Evolutionary conservation across 768 basidiomycete species (phyloP), one percentile per base, ranked within the genome.

Genomic region (Suillus subalutaceus): DNA sequence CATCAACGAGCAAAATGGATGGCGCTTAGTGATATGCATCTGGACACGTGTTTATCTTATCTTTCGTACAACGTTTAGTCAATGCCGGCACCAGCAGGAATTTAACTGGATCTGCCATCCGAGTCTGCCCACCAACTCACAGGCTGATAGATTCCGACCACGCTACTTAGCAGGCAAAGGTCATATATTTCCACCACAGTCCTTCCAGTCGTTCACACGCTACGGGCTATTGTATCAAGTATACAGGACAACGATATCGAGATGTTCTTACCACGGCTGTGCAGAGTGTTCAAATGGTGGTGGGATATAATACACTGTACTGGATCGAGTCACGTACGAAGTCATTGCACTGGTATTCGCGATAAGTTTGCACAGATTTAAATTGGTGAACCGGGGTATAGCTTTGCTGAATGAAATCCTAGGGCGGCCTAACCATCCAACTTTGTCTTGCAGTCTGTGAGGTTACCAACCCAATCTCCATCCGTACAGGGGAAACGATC

Each of bases 21-120:
- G 10, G 53, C 30, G 53, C 32, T 55, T 55, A 18, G 16, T 35
- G 18, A 53, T n/a, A 35, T 30, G 26, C 5, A 10, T 20, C 20
- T 37, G 37, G 20, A 13, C 55, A 56, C 55, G 55, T 37, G 55
- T 13, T 56, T 35, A 35, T 37, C 55, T 56, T 56, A 56, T 56
- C 55, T 56, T 35, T 56, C 52, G 32, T 55, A 4, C 15, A 43
- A 43, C 52, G 52, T 16, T 3, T 5, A 44, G 44, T n/a, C 20
- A 46, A 23, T 48, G 46, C 10, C 20, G 26, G 7, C 52, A 30
- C 50, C 26, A 30, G 48, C 48, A 23, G 12, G 40, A 40, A 40
- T 40, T 12, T 40, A 40, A 13, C 46, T 13, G 2, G 48, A 8
- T 30, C 50, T 52, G 26, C 3, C 6, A 30, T 52, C 30, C 26